These are phyloP conservation scores for Candida albicans DNA, from an alignment of 1,139 yeast species.

Conservation along the genomic window DNA sequence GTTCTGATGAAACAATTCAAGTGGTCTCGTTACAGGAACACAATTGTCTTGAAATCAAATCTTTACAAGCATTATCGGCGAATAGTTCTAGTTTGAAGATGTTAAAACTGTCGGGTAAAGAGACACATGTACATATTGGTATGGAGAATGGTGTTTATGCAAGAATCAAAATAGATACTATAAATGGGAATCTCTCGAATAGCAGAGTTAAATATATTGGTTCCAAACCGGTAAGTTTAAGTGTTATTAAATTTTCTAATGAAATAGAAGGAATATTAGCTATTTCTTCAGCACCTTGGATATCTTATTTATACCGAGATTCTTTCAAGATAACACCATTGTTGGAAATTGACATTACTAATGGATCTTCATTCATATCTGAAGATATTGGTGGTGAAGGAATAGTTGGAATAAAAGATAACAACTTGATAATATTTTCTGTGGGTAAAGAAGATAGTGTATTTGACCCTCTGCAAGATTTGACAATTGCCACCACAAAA, in stretches of 20 bases:
- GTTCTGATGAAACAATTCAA: slow-evolving; percentile 69
- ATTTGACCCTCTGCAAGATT: slow-evolving; percentile 44
- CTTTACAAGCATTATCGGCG: slow-evolving; percentile 70
- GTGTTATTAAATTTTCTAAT: slow-evolving; percentile 27
- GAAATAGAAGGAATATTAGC: slow-evolving; percentile 35
- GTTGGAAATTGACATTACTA: slow-evolving; percentile 26
- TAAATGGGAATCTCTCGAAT: slow-evolving; percentile 65
- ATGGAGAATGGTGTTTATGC: slow-evolving; percentile 80
- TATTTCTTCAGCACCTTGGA: slow-evolving; percentile 46
- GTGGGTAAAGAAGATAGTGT: slow-evolving; percentile 41
- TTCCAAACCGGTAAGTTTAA: slow-evolving; percentile 56
- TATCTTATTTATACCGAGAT: slow-evolving; percentile 21
- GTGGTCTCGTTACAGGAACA: slow-evolving; percentile 66
- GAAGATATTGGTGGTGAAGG: slow-evolving; percentile 64
- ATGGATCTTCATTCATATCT: slow-evolving; percentile 56
- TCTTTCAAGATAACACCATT: slow-evolving; percentile 47
- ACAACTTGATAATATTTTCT: slow-evolving; percentile 58
- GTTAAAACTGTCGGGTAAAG: slow-evolving; percentile 13
- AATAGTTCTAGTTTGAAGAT: slow-evolving; percentile 53
- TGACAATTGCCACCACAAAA: slow-evolving; percentile 42
- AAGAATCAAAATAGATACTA: slow-evolving; percentile 55
- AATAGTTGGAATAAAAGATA: slow-evolving; percentile 61
- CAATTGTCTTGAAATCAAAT: slow-evolving; percentile 59
- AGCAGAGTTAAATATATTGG: slow-evolving; percentile 78
- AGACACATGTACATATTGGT: slow-evolving; percentile 63